Conservation (phyloP, 2,329 filamentous ascomycete species). For the Sclerotinia minor region DNA sequence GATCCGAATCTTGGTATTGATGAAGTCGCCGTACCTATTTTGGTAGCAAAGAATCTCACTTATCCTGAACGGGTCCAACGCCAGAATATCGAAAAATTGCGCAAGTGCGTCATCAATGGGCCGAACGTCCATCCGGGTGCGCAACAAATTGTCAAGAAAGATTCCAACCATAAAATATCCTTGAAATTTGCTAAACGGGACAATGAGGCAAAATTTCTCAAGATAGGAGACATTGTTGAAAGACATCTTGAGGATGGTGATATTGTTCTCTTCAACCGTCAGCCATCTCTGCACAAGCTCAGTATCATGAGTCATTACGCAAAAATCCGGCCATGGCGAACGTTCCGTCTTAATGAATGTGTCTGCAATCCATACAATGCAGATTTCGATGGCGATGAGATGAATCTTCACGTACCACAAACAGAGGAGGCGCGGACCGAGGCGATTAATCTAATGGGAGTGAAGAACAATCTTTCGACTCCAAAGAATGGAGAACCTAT, state of each 20-base stretch:
- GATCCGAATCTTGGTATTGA: constrained; percentile 94
- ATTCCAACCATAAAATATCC: constrained; percentile 66
- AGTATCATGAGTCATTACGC: constrained; percentile 96
- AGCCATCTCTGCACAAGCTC: constrained; percentile 95
- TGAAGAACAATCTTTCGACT: constrained; percentile 93
- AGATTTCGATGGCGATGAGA: constrained; percentile 98
- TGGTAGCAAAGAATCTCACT: constrained; percentile 95
- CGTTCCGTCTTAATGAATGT: constrained; percentile 96
- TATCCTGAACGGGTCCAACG: constrained; percentile 87
- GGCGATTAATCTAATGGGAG: constrained; percentile 94
- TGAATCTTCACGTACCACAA: constrained; percentile 97
- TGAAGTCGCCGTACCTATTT: constrained; percentile 84
- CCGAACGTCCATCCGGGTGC: constrained; percentile 82
- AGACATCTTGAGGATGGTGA: constrained; percentile 94
- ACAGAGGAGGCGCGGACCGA: constrained; percentile 95
- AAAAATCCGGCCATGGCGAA: constrained; percentile 92
- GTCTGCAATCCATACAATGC: constrained; percentile 98
- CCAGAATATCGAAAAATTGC: constrained; percentile 82
- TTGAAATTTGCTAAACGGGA: constrained; percentile 74
- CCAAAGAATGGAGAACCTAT: constrained; percentile 98
- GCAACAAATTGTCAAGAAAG: constrained; percentile 74
- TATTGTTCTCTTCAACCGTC: constrained; percentile 95
- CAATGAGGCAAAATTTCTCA: constrained; percentile 70
- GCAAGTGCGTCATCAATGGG: constrained; percentile 72
- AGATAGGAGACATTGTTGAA: constrained; percentile 86